Base-by-base conservation (phyloP, 345 rosid species). In the Odontarrhena argentea region DNA sequence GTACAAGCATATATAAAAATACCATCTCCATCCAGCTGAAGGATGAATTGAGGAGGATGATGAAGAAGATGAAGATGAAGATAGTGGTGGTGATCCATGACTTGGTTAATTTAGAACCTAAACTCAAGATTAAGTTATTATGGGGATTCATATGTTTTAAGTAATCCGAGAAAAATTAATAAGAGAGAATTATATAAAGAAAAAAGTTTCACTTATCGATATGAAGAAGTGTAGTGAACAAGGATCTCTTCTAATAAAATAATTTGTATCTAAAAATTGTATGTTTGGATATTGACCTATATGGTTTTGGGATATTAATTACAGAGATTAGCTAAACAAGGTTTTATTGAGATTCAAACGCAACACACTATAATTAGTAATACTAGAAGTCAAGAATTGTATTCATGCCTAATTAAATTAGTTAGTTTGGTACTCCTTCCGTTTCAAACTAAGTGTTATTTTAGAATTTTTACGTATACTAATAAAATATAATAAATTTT, bases 21-120 rank as follows among this genome's bases (percentile, higher is more conserved):
- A 55, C 73, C 73, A 38, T 50, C 42, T 79, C 72, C 61, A 53
- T 54, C 70, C 72, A 78, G 18, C 68, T 50, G 54, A 76, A 9
- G 46, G 74, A 53, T 55, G 75, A 63, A 8, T 70, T 78, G 12
- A 53, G 35, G 41, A 76, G 3, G 49, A 81, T 48, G 73, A 71
- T 14, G 75, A 63, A 8, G 76, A 63, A 58, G 74, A 77, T 59
- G 38, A 76, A 22, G 0, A 78, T 13, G 53, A 56, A 49, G 47
- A 69, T 5, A 14, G 75, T 64, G 34, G 72, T 18, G 5, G 78
- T 54, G 40, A 59, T 50, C 63, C 72, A 66, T 69, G 76, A 55
- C 67, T 76, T 79, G 25, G 52, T 35, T 15, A 61, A 9, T 54
- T 44, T 70, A 43, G 49, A 36, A 32, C 55, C 7, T 44, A 70